These are phyloP conservation scores for Russula brevipes DNA, from an alignment of 768 basidiomycete species.

Conservation along the genomic window DNA sequence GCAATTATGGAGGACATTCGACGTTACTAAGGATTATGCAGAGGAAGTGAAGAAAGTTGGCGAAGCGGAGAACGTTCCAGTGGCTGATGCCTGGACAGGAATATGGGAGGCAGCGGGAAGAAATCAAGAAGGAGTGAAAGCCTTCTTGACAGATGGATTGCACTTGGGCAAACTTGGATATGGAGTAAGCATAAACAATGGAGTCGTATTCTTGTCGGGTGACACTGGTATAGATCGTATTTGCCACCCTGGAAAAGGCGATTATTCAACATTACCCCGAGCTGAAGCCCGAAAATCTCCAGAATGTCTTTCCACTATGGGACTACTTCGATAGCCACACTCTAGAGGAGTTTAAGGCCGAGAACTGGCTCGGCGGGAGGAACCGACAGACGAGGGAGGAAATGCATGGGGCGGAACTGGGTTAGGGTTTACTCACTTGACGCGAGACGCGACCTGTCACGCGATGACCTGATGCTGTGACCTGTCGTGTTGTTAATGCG, in stretches of 20 bases:
- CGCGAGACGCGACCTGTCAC: conserved; percentile 6
- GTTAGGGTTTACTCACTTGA: conserved; percentile 1
- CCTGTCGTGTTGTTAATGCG: background rate
- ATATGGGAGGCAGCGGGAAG: conserved; percentile 72
- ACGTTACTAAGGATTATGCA: conserved; percentile 61
- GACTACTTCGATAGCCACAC: conserved; percentile 30
- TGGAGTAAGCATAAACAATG: conserved; percentile 41
- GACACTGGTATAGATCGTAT: conserved; percentile 49
- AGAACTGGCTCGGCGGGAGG: conserved; percentile 1
- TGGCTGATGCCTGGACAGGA: conserved; percentile 69
- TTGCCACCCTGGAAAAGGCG: conserved; percentile 52
- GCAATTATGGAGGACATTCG: conserved; percentile 56
- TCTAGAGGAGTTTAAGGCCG: conserved; percentile 22
- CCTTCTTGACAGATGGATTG: conserved; percentile 67
- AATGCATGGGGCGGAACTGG: background rate
- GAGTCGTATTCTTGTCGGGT: background rate
- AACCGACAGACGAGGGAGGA: background rate
- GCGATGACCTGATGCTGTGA: background rate
- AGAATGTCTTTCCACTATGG: conserved; percentile 55
- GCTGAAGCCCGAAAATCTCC: conserved; percentile 58
- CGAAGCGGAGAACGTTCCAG: conserved; percentile 46
- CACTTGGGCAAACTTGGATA: conserved; percentile 78
- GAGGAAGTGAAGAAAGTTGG: conserved; percentile 63
- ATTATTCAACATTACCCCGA: conserved; percentile 61
- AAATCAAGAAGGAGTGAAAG: conserved; percentile 46